Evolutionary conservation across 495 filamentous ascomycete genomes (phyloP).

Genomic region (Saxophila tyrrhenica): DNA sequence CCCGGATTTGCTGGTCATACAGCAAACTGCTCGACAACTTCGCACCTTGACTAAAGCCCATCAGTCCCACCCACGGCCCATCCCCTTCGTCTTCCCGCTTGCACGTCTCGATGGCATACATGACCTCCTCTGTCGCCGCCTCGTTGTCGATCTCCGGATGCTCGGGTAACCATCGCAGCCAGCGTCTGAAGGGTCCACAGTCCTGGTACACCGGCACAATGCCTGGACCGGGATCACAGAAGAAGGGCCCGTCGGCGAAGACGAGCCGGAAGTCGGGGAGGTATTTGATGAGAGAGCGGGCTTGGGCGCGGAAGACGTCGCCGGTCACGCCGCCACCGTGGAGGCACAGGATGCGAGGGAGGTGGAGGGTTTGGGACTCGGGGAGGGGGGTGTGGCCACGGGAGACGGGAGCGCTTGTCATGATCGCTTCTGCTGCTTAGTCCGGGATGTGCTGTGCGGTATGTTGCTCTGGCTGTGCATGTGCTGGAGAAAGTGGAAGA

Average conservation of each 20-base stretch:
- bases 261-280: conserved; percentile 47
- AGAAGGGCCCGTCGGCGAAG: conserved; percentile 49
- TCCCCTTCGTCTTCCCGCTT: conserved; percentile 32
- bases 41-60: conserved; percentile 49
- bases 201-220: conserved; percentile 43
- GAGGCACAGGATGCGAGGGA: conserved; percentile 44
- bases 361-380: neutral
- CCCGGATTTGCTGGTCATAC: conserved; percentile 29
- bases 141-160: conserved; percentile 35
- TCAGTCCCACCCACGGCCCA: conserved; percentile 45
- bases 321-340: conserved; percentile 56
- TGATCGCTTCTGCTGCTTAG: neutral
- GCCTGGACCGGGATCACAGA: conserved; percentile 38
- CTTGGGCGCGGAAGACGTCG: conserved; percentile 48
- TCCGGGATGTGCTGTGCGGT: neutral
- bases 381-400: neutral
- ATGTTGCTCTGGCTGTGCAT: neutral
- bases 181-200: conserved; percentile 47
- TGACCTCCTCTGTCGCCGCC: conserved; percentile 28
- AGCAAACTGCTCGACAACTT: conserved; percentile 43
- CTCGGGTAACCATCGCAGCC: conserved; percentile 44
- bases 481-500: neutral
- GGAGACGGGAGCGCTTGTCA: neutral
- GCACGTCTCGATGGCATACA: conserved; percentile 25
- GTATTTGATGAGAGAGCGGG: conserved; percentile 37